phyloP scores from a whole-genome alignment of 306 rosid genomes.

The Cucurbita moschata region DNA sequence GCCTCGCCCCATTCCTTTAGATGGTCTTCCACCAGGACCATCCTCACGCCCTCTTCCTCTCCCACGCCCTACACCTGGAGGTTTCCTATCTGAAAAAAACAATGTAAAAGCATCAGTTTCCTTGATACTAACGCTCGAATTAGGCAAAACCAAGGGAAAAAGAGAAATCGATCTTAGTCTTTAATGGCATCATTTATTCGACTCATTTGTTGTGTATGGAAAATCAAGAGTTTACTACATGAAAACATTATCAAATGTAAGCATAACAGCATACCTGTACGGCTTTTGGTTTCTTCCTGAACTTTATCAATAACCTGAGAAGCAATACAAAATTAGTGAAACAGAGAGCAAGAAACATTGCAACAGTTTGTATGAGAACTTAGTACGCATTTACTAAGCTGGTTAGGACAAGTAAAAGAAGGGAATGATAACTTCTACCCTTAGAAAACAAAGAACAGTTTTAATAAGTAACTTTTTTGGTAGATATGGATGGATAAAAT shows the following conservation, averaged over 20 bases:
- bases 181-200: background rate
- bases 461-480: background rate
- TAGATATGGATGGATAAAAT: background rate
- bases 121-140: background rate
- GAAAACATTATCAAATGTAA: background rate
- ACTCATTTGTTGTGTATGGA: background rate
- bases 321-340: conserved; percentile 10
- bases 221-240: background rate
- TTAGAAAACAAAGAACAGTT: background rate
- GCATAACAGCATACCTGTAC: conserved; percentile 38
- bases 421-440: background rate
- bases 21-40: conserved; percentile 61
- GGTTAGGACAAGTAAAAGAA: background rate
- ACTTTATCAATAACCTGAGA: conserved; percentile 90
- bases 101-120: background rate
- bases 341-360: background rate
- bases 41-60: conserved; percentile 95
- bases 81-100: conserved; percentile 55
- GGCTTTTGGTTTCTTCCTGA: conserved; percentile 96
- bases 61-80: conserved; percentile 96
- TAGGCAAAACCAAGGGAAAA: background rate
- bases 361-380: background rate
- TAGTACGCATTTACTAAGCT: background rate
- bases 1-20: conserved; percentile 88
- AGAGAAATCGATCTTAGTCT: background rate